Evolutionary conservation across 768 basidiomycete genomes (phyloP), one percentile per base, ranked within the genome.

Genomic region (Megacollybia marginata): DNA sequence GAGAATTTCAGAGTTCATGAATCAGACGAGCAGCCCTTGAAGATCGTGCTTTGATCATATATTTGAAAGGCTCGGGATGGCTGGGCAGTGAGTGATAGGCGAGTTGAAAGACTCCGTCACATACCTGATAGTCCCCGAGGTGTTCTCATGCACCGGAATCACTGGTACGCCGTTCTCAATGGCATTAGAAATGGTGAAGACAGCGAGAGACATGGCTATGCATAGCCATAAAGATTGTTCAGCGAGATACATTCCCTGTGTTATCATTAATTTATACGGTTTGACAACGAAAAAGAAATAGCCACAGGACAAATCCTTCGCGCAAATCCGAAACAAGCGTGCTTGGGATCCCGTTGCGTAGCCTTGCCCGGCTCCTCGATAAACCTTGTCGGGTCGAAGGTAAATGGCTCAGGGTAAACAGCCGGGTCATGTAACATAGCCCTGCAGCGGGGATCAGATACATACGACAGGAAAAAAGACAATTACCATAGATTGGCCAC

Each of bases 301-400:
- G 23, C 23, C 23, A 28, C 12, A 15, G 46, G 32, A 23, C 40
- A 19, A 32, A 43, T 16, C 69, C 80, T 71, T 57, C 80, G 61
- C 31, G 78, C 79, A 47, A 79, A 82, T 4, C 80, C 80, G 51
- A 79, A 82, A 46, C 70, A 73, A 36, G 72, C 57, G 5, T 62
- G 59, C 16, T 69, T 68, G 15, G 78, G 74, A 47, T 78, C 76
- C 16, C 47, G 54, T 51, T 76, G 48, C 7, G 18, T 70, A 6
- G 70, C 65, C 31, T 63, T 56, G 5, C 47, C 55, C n/a, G 66
- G 57, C 8, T 64, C 64, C 28, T 58, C 65, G 16, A 79, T 59
- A 61, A 75, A 78, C 10, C 78, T 66, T 23, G 72, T 69, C 1
- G 78, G 78, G 16, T 66, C 68, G 58, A 79, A 80, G 11, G 48